Conservation (phyloP, 2,329 filamentous ascomycete species). For the Aspergillus latus region DNA sequence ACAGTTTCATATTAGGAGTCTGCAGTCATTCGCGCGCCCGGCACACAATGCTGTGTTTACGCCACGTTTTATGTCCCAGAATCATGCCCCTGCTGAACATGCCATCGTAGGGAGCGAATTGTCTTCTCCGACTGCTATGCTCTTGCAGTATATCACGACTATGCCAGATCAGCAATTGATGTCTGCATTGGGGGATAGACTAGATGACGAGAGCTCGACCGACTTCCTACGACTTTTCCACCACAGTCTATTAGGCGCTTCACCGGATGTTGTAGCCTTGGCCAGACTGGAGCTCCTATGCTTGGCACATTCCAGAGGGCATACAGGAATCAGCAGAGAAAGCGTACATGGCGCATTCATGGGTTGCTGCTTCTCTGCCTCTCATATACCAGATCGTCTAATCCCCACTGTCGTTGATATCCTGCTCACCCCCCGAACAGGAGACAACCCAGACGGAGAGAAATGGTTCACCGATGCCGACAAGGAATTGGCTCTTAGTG, state of each 20-base stretch:
- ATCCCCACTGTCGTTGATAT: conserved; percentile 39
- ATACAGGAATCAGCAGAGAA: conserved; percentile 39
- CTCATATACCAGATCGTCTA: conserved; percentile 35
- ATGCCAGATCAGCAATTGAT: conserved; percentile 34
- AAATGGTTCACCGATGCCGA: conserved; percentile 25
- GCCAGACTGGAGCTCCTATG: conserved; percentile 39
- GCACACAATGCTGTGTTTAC: not conserved
- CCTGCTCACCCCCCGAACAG: conserved; percentile 32
- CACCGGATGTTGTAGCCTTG: conserved; percentile 31
- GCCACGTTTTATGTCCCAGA: not conserved
- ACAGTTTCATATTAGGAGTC: conserved; percentile 26
- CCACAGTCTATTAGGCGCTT: conserved; percentile 29
- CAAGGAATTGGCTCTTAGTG: conserved; percentile 39
- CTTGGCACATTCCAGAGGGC: conserved; percentile 39
- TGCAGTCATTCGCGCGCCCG: not conserved
- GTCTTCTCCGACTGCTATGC: conserved; percentile 16
- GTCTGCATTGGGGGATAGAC: conserved; percentile 38
- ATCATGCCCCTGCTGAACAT: not conserved
- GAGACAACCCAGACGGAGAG: conserved; percentile 11
- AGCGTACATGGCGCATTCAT: conserved; percentile 35
- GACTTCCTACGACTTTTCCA: conserved; percentile 46
- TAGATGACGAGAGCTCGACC: conserved; percentile 41
- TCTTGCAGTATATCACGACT: conserved; percentile 30
- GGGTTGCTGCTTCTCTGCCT: conserved; percentile 35
- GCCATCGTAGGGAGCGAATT: not conserved